phyloP scores from a whole-genome alignment of 345 rosid genomes.

The Salix suchowensis region DNA sequence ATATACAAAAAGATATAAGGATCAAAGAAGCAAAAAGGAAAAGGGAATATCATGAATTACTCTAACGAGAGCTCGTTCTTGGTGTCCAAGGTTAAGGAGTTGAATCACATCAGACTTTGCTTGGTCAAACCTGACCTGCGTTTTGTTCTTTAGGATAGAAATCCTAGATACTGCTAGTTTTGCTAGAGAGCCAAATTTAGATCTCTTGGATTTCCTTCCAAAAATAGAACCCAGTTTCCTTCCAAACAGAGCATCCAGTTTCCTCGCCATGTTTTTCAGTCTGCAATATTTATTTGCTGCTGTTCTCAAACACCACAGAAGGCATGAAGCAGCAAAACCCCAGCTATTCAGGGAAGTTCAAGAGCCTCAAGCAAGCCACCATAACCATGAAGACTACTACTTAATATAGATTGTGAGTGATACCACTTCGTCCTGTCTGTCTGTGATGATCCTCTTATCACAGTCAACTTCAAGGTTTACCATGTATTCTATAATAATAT shows the following conservation, averaged over 20 bases:
- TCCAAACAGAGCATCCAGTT: constrained; percentile 64
- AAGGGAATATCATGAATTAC: constrained; percentile 16
- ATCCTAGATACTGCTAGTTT: constrained; percentile 67
- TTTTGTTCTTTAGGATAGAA: constrained; percentile 65
- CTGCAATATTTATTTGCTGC: not conserved
- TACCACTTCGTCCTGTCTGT: not conserved
- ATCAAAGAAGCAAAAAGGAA: not conserved
- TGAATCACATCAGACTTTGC: constrained; percentile 69
- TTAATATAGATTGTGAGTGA: not conserved
- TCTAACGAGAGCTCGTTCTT: constrained; percentile 71
- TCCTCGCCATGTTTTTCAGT: constrained; percentile 62
- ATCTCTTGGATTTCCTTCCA: constrained; percentile 55
- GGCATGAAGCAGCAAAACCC: not conserved
- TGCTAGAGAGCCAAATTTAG: constrained; percentile 57
- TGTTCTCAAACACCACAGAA: not conserved
- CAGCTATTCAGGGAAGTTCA: not conserved
- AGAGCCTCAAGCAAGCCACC: not conserved
- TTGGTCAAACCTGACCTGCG: constrained; percentile 43
- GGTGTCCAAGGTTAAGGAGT: constrained; percentile 68
- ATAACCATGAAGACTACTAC: not conserved
- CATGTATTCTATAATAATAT: not conserved
- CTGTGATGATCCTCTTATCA: not conserved
- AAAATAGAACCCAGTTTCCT: constrained; percentile 49
- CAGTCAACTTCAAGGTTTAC: not conserved
- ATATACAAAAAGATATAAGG: not conserved